Percentiles rank a stretch among this genome's conserved stretches.
phyloP scores from a whole-genome alignment of 2,329 filamentous ascomycete species.

The Cytospora chrysosperma region DNA sequence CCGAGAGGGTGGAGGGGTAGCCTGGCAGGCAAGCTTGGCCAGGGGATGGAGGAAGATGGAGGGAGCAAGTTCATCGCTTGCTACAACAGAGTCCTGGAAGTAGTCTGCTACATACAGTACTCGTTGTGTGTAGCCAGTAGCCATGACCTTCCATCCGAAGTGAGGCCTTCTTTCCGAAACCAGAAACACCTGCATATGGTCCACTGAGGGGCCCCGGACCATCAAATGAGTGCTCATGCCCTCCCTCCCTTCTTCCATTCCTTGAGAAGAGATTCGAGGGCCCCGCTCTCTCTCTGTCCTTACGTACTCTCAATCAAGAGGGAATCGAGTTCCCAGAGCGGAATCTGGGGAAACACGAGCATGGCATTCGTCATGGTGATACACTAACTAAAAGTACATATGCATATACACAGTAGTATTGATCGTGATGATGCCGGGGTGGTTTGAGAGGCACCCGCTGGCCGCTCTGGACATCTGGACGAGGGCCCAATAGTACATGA shows the following conservation, averaged over 20 bases:
- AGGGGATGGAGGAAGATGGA: too few relatives aligned
- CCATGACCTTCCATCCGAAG: not conserved
- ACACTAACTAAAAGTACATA: too few relatives aligned
- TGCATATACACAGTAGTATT: too few relatives aligned
- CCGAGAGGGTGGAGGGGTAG: not conserved
- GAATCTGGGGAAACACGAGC: not conserved
- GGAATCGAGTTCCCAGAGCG: not conserved
- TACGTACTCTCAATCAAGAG: not conserved
- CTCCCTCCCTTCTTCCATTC: constrained; percentile 8
- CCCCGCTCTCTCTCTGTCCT: not conserved
- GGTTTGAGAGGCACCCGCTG: not conserved
- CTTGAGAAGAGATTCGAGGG: not conserved
- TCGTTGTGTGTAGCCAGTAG: not conserved
- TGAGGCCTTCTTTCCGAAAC: constrained; percentile 9
- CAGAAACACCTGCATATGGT: constrained; percentile 16
- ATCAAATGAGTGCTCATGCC: constrained; percentile 9
- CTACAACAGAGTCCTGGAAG: too few relatives aligned
- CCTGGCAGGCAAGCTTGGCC: too few relatives aligned
- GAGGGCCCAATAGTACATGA: not conserved
- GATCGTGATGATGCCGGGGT: not conserved
- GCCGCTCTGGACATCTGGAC: too few relatives aligned
- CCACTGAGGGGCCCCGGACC: constrained; percentile 3
- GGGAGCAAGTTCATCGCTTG: not conserved
- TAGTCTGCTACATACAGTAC: too few relatives aligned
- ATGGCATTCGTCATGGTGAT: not conserved